Evolutionary conservation across 306 rosid genomes (phyloP).

Genomic region (Nissolia schottii): DNA sequence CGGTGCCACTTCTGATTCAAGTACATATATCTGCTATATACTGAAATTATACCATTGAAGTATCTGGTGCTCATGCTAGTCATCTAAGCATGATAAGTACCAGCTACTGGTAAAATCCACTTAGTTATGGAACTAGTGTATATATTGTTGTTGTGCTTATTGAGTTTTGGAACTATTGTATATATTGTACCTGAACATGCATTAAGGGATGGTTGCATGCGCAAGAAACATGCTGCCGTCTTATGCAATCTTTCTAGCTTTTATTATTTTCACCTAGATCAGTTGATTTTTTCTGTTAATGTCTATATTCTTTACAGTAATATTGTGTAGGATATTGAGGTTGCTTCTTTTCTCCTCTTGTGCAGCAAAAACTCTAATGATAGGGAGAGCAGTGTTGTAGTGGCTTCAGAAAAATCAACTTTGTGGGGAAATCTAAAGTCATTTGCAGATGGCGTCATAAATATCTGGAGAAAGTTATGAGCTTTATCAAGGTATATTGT

Average conservation of each 20-base stretch:
- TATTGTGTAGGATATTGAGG: constrained; percentile 13
- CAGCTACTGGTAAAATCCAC: neutral
- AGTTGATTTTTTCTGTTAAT: neutral
- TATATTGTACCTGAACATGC: constrained; percentile 11
- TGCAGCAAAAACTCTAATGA: constrained; percentile 28
- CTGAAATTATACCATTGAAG: neutral
- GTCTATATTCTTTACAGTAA: constrained; percentile 1
- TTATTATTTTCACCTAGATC: neutral
- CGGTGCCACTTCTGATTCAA: neutral
- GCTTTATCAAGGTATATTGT: constrained; percentile 19
- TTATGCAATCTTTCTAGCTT: neutral
- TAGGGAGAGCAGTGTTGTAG: constrained; percentile 24
- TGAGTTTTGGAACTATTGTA: neutral
- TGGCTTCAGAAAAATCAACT: constrained; percentile 32
- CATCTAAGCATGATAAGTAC: neutral
- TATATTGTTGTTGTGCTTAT: neutral
- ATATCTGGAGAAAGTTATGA: constrained; percentile 49
- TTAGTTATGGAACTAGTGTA: too few species aligned
- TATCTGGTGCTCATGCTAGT: neutral
- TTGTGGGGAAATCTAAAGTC: constrained; percentile 70
- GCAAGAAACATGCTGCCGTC: neutral
- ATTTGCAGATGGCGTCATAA: constrained; percentile 54
- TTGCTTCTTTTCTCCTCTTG: constrained; percentile 19
- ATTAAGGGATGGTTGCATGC: neutral
- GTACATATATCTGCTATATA: constrained; percentile 4